A percentile compares a stretch with the other conserved stretches of the same genome.
Conservation (phyloP, 345 rosid genomes). For the Trapa bicornis region DNA sequence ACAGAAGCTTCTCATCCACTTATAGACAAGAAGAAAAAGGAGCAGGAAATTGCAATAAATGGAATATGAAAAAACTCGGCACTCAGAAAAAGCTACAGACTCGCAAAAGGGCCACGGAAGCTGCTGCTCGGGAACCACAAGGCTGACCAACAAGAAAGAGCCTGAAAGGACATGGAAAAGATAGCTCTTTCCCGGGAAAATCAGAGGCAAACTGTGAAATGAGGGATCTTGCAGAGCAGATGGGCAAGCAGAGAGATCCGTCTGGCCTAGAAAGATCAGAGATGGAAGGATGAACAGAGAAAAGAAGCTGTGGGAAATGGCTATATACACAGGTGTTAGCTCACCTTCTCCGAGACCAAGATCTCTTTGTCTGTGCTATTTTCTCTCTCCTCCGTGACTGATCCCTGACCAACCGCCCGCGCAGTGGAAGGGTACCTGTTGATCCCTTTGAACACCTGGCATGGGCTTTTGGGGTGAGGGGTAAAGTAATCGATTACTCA, state of each 20-base stretch:
- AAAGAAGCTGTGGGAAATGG: background rate
- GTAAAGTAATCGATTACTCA: too few relatives aligned
- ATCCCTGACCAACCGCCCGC: background rate
- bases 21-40: background rate
- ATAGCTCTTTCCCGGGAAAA: background rate
- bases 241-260: background rate
- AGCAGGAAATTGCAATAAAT: background rate
- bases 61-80: background rate
- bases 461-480: too few relatives aligned
- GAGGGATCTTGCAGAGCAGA: background rate
- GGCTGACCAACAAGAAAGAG: background rate
- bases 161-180: background rate
- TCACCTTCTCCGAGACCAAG: constrained; percentile 7
- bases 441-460: too few relatives aligned
- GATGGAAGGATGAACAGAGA: background rate
- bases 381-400: constrained; percentile 2
- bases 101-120: background rate
- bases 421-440: constrained; percentile 3
- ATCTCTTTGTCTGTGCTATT: constrained; percentile 6
- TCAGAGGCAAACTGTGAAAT: background rate
- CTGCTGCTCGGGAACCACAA: too few relatives aligned
- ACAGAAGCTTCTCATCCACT: background rate
- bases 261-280: background rate
- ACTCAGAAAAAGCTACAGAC: background rate
- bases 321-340: background rate